Evolutionary conservation across 768 basidiomycete species (phyloP).

Genomic region (Amanita molliuscula): DNA sequence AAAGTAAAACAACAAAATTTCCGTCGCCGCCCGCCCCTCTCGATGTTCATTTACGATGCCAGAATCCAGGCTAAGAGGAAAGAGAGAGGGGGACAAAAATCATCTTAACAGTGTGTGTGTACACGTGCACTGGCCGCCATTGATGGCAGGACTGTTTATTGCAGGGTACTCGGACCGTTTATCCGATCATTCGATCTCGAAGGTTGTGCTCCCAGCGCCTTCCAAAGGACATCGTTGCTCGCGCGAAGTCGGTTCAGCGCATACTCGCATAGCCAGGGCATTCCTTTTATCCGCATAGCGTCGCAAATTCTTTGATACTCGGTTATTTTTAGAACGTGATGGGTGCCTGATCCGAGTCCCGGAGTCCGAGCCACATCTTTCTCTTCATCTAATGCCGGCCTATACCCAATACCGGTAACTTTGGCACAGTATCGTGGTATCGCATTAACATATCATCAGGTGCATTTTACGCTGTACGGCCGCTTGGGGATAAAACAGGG

Average conservation of each 20-base stretch:
- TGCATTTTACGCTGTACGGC: constrained; percentile 75
- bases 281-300: constrained; percentile 80
- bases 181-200: too few relatives aligned
- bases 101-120: too few relatives aligned
- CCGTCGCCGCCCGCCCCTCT: too few relatives aligned
- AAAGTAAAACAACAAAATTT: too few relatives aligned
- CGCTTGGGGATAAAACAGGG: constrained; percentile 81
- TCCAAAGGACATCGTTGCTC: constrained; percentile 79
- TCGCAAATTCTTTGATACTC: constrained; percentile 48
- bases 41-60: too few relatives aligned
- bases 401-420: too few relatives aligned
- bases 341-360: too few relatives aligned
- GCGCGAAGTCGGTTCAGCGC: constrained; percentile 85
- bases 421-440: constrained; percentile 79
- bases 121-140: too few relatives aligned
- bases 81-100: too few relatives aligned
- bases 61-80: too few relatives aligned
- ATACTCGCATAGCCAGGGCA: constrained; percentile 92
- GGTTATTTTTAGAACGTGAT: constrained; percentile 62
- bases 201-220: constrained; percentile 64
- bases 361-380: constrained; percentile 81
- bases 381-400: constrained; percentile 49
- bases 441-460: constrained; percentile 84
- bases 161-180: too few relatives aligned
- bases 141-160: too few relatives aligned